These are phyloP conservation scores for Leishmania aethiopica DNA, from an alignment of 208 protist genomes.

Conservation along the genomic window DNA sequence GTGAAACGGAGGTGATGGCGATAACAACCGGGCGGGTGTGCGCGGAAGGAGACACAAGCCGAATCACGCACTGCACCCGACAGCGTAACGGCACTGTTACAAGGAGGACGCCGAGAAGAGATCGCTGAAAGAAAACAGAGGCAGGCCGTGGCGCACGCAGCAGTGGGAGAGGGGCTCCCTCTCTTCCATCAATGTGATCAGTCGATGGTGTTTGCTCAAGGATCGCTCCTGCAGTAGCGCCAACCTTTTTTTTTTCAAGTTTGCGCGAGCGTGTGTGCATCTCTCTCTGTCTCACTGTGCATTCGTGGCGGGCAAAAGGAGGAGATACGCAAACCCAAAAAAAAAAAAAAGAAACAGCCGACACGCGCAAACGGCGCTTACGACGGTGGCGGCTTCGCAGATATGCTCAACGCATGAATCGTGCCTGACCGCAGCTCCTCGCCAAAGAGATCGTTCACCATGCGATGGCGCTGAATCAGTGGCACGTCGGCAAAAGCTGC, in stretches of 20 bases:
- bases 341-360: neutral
- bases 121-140: neutral
- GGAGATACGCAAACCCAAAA: neutral
- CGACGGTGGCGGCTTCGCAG: conserved; percentile 42
- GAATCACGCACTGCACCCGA: neutral
- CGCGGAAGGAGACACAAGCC: neutral
- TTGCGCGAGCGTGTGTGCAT: neutral
- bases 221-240: neutral
- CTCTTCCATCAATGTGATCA: neutral
- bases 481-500: conserved; percentile 51
- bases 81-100: too few species aligned
- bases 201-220: neutral
- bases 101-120: neutral
- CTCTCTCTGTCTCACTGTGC: too few species aligned
- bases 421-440: conserved; percentile 65
- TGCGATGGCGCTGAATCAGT: conserved; percentile 70
- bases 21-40: too few species aligned
- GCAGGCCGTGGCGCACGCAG: neutral
- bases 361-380: neutral
- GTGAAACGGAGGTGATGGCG: too few species aligned
- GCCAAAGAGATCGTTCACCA: conserved; percentile 76
- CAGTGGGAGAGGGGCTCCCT: neutral
- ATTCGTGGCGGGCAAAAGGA: neutral
- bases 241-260: neutral
- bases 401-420: conserved; percentile 79